Evolutionary conservation across 2,329 filamentous ascomycete genomes (phyloP), one percentile per base, ranked within the genome.

Genomic region (Salinomyces thailandicus): DNA sequence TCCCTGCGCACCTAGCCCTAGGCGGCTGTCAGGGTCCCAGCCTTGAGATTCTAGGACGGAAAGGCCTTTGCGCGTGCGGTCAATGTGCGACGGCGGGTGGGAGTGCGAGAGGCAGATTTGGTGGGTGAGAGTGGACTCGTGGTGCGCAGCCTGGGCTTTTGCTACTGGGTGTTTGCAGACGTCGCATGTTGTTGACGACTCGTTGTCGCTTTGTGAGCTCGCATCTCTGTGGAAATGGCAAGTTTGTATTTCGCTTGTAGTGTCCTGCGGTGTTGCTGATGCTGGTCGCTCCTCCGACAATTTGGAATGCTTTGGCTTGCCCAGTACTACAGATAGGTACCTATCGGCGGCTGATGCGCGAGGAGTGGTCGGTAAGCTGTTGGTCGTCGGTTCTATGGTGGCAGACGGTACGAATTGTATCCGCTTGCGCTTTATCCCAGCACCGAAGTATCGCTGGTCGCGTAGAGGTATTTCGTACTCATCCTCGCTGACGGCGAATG

Each of bases 21-120:
- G 59, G 2, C 85, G 67, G 18, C 75, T 67, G 58, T 87, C 82
- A 0, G 81, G 79, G 48, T 87, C 78, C 76, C 81, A 87, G 18
- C 82, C 82, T 40, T 81, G 72, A 0, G 73, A 67, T 35, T 74
- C 66, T 19, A 87, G 68, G 18, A 81, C 73, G 4, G 71, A 64
- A 5, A 86, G 62, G 0, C 82, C 82, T 67, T 83, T 81, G 31
- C 81, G 71, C 4, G 68, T 72, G 20, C 82, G 71, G 57, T 85
- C 78, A 14, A 86, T 63, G 11, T 78, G 70, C 0, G 81, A 85
- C 1, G 82, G 82, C 5, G 80, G 79, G 40, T 82, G 76, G 0
- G 79, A 79, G 53, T 85, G 80, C 3, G 67, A 57, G 1, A 85
- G 64, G 42, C 73, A 77, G 24, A 82, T 71, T 61, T 86, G 81